phyloP scores from a whole-genome alignment of 2,329 filamentous ascomycete species.

The Thelonectria blattea region DNA sequence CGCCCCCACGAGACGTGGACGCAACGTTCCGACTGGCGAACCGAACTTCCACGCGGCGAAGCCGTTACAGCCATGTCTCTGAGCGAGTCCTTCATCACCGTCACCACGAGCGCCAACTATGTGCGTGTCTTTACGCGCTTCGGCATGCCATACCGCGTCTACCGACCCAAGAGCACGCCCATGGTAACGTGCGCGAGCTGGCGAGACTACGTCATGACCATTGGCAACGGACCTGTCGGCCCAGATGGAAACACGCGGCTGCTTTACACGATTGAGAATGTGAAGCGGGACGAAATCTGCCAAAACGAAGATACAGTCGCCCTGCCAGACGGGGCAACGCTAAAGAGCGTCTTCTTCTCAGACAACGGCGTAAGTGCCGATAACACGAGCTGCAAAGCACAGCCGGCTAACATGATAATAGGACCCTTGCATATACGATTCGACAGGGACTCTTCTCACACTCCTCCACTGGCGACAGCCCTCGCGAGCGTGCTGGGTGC shows the following conservation, averaged over 20 bases:
- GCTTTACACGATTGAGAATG: conserved; percentile 91
- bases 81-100: conserved; percentile 88
- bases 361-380: conserved; percentile 74
- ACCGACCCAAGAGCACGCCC: conserved; percentile 87
- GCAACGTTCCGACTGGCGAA: conserved; percentile 86
- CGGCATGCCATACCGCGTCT: conserved; percentile 86
- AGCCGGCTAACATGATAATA: conserved; percentile 40
- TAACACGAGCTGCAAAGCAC: neutral
- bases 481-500: conserved; percentile 88
- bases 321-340: conserved; percentile 72
- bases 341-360: conserved; percentile 90
- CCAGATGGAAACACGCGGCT: conserved; percentile 79
- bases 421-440: conserved; percentile 97
- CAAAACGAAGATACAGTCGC: conserved; percentile 94
- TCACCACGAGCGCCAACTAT: conserved; percentile 85
- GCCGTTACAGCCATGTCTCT: conserved; percentile 86
- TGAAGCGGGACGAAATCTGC: conserved; percentile 91
- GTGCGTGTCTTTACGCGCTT: conserved; percentile 93
- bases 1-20: conserved; percentile 98
- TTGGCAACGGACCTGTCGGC: conserved; percentile 88
- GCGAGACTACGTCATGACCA: conserved; percentile 94
- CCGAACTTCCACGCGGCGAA: conserved; percentile 85
- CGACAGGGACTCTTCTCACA: conserved; percentile 84
- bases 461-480: conserved; percentile 89
- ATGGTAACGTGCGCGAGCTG: conserved; percentile 93